Base-by-base conservation (phyloP, 2,329 filamentous ascomycete species). In the Colletotrichum higginsianum region DNA sequence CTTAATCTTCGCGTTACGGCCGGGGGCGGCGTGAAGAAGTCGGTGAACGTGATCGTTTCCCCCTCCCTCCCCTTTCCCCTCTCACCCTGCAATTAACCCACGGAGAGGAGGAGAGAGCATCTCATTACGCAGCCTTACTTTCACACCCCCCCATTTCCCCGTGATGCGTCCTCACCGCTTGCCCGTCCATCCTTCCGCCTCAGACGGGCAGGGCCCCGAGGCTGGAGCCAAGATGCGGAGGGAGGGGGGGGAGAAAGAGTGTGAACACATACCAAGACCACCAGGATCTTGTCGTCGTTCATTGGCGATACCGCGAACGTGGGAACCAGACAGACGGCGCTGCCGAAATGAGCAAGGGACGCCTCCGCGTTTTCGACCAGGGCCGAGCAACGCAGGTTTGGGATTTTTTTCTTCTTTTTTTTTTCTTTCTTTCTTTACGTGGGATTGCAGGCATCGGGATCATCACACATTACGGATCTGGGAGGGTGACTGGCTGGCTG, bases 341-440 rank as follows among this genome's bases (percentile, higher is more conserved):
- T 63, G 67, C 67, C 67, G 67, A 70, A 66, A 70, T 70, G 61
- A 66, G 40, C 21, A 26, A 61, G 40, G 42, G 30, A 53, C 42
- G 60, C 30, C 40, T 30, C 40, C 35, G 58, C 12, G 21, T 60
- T 40, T 13, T 5, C 44, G 6, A 52, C 53, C 38, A 35, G 50
- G 66, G 57, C 21, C 16, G 23, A 58, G 35, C 21, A 58, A 23
- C 40, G 26, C 26, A 26, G 3, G 38, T 44, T 23, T 16, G 55
- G 1, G 26, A 26, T 26, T 26, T 26, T 26, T 26, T 3, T n/a
- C n/a, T n/a, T 26, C 4, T 26, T 26, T 26, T 26, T 4, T 26
- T 26, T 1, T 26, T 26, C 21, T 26, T 26, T 26, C 4, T 26
- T 26, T 26, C 26, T 26, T 26, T 26, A 26, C 26, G 42, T 23